Base-by-base conservation (phyloP, 495 filamentous ascomycete species). In the Penicillium lagena region DNA sequence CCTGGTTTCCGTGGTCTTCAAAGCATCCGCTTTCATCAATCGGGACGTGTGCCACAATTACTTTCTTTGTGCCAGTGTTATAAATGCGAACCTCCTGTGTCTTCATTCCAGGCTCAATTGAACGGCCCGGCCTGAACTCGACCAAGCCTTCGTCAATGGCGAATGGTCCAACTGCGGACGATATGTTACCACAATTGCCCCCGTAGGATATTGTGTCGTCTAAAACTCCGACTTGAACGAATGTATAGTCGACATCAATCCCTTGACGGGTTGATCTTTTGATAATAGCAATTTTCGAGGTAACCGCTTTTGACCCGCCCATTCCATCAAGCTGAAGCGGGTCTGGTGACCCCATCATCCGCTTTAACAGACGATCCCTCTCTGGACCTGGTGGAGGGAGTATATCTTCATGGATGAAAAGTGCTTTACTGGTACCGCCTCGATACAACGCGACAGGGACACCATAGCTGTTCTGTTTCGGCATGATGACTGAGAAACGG, bases 381-480 rank as follows among this genome's bases (percentile, higher is more conserved):
- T 43, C 11, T 10, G 31, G 4, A 4, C 29, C 41, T 13, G 41
- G 31, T 8, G 9, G 15, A 22, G 31, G 41, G 12, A 35, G n/a
- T 17, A 13, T 15, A 33, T 43, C 14, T 17, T 43, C 42, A 17
- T 37, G 42, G 33, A 45, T 37, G 36, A 45, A 45, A 7, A 45
- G 32, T 8, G 42, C 42, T 36, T 37, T 45, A 34, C 42, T 45
- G 8, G 42, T 45, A 7, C 42, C 42, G 31, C 42, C 42, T 9
- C 42, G 42, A 27, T 45, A 45, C n/a, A 37, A 29, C 10, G 34
- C 42, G 9, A 45, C 42, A 7, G 34, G 32, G 9, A 45, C 7
- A 5, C 33, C 42, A 29, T 9, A 45, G 41, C 28, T 10, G 35
- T 37, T 43, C 29, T 43, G 41, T n/a, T 43, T 5, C 9, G 22